Evolutionary conservation across 2,329 filamentous ascomycete species (phyloP).

Genomic region (Stachybotrys chartarum): DNA sequence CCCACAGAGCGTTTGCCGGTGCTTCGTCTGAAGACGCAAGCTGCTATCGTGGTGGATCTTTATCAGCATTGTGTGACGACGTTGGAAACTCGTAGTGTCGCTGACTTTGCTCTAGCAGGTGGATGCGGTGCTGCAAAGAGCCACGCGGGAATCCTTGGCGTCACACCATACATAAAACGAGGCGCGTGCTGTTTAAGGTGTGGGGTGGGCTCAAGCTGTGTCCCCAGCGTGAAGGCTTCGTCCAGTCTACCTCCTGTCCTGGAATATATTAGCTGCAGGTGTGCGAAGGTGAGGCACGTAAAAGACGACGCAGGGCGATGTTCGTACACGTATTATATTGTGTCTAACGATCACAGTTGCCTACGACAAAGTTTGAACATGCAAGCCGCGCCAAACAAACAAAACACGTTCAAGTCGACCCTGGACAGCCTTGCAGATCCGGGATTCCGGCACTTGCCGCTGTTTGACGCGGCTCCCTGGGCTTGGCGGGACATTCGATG

Average conservation of each 20-base stretch:
- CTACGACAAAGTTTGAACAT: too few relatives aligned
- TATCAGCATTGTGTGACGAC: neutral
- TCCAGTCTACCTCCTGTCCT: neutral
- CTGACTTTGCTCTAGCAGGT: neutral
- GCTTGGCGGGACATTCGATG: too few relatives aligned
- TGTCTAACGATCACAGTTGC: too few relatives aligned
- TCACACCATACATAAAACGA: neutral
- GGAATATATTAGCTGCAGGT: too few relatives aligned
- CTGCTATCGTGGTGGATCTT: neutral
- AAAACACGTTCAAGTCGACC: too few relatives aligned
- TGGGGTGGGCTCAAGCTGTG: neutral
- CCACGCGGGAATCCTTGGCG: neutral
- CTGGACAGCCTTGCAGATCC: too few relatives aligned
- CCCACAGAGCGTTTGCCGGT: neutral
- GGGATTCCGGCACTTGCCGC: too few relatives aligned
- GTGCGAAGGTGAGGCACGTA: too few relatives aligned
- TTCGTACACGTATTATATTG: too few relatives aligned
- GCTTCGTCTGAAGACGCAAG: neutral
- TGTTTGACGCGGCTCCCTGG: too few relatives aligned
- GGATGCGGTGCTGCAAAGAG: neutral
- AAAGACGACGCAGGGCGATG: too few relatives aligned
- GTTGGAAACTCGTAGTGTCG: neutral
- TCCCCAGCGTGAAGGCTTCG: neutral
- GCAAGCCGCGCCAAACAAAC: too few relatives aligned
- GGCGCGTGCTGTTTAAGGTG: neutral